Conservation (phyloP, 1,139 yeast species). For the Saccharomyces pastorianus region DNA sequence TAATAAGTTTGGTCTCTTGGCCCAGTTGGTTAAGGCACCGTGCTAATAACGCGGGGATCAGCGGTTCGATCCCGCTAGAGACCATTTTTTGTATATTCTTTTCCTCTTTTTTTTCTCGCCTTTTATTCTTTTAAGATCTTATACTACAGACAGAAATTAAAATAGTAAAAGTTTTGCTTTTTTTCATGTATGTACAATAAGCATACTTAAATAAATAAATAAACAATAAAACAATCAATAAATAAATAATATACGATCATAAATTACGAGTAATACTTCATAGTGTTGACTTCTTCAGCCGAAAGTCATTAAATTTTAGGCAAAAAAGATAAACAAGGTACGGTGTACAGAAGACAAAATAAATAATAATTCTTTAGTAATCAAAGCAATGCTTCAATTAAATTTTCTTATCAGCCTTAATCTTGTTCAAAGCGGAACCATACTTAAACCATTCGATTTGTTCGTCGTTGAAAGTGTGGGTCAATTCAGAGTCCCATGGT, state of each 20-base stretch:
- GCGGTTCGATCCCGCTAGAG: conserved; percentile 28
- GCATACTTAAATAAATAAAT: background rate
- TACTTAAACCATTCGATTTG: conserved; percentile 99
- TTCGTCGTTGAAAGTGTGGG: conserved; percentile 92
- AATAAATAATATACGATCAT: background rate
- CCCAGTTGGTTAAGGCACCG: conserved; percentile 29
- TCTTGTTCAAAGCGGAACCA: conserved; percentile 98
- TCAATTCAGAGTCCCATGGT: conserved; percentile 79
- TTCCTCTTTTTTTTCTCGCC: no score
- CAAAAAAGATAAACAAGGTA: background rate
- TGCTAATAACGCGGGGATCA: conserved; percentile 28
- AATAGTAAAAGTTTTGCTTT: background rate
- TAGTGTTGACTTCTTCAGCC: conserved; percentile 1
- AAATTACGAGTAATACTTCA: background rate
- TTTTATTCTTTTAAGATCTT: no score
- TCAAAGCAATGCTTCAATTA: background rate
- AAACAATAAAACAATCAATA: conserved; percentile 1
- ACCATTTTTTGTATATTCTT: no score
- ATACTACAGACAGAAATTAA: no score
- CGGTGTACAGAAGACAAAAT: background rate
- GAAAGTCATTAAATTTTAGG: background rate
- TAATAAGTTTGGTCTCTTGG: conserved; percentile 27
- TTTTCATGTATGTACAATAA: background rate
- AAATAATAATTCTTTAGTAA: background rate
- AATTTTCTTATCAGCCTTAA: conserved; percentile 44